Evolutionary conservation across 2,329 filamentous ascomycete species (phyloP).

Genomic region (Westerdykella aurantiaca): DNA sequence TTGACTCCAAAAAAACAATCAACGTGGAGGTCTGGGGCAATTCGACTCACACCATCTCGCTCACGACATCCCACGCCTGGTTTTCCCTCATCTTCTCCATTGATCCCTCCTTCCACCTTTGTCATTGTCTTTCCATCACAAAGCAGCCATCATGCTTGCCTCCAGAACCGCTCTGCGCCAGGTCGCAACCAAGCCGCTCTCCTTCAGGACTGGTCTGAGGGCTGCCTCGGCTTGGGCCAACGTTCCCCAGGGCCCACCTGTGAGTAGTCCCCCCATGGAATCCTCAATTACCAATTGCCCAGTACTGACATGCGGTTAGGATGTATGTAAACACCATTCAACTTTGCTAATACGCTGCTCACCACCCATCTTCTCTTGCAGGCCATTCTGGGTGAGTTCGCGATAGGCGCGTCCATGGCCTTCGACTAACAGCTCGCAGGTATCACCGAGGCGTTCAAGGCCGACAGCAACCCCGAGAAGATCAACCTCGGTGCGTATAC

Average conservation of each 20-base stretch:
- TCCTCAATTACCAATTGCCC: conserved; percentile 7
- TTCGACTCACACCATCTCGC: neutral
- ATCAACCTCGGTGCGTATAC: conserved; percentile 77
- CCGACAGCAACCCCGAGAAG: conserved; percentile 87
- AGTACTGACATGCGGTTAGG: conserved; percentile 25
- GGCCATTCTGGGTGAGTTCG: conserved; percentile 68
- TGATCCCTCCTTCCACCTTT: conserved; percentile 7
- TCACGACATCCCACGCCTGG: neutral
- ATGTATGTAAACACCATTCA: conserved; percentile 13
- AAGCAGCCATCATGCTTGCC: conserved; percentile 29
- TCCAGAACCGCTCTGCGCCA: conserved; percentile 37
- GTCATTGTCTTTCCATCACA: conserved; percentile 5
- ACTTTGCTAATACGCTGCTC: neutral
- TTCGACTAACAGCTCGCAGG: conserved; percentile 43
- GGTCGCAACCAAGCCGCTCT: conserved; percentile 31
- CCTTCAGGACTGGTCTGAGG: conserved; percentile 42
- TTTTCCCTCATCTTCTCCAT: conserved; percentile 5
- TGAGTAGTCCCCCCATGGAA: conserved; percentile 47
- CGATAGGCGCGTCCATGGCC: conserved; percentile 7
- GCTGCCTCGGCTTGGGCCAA: conserved; percentile 82
- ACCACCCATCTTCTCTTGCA: conserved; percentile 33
- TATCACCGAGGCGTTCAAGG: conserved; percentile 99
- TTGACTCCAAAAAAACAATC: conserved; percentile 4
- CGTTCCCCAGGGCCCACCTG: conserved; percentile 89
- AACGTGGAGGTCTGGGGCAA: conserved; percentile 2